These are phyloP conservation scores for Termitomyces sp. DNA, from an alignment of 768 basidiomycete species.

Conservation along the genomic window DNA sequence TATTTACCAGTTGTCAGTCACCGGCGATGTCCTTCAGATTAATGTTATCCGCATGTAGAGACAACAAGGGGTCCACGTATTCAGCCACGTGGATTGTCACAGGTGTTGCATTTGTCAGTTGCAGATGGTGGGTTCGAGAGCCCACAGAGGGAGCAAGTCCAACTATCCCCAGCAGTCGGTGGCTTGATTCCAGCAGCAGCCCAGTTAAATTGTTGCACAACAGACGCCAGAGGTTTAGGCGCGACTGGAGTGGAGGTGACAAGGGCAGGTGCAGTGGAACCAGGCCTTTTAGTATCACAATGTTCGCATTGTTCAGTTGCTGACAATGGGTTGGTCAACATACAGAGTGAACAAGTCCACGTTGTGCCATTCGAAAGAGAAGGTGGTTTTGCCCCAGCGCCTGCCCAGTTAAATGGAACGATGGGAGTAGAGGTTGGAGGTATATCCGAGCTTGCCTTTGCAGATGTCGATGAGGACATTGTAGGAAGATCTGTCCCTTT, in stretches of 20 bases:
- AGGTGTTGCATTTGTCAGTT: conserved; percentile 39
- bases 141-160: conserved; percentile 55
- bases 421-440: background rate
- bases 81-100: conserved; percentile 29
- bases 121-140: conserved; percentile 40
- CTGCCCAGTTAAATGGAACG: conserved; percentile 12
- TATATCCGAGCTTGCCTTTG: background rate
- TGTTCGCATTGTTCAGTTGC: conserved; percentile 8
- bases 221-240: conserved; percentile 7
- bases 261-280: conserved; percentile 1
- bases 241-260: background rate
- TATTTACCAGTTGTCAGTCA: background rate
- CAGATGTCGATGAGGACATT: background rate
- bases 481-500: background rate
- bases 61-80: background rate
- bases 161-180: conserved; percentile 30
- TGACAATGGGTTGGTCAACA: conserved; percentile 7
- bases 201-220: conserved; percentile 49
- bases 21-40: background rate
- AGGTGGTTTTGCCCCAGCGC: conserved; percentile 8
- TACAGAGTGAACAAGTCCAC: conserved; percentile 9
- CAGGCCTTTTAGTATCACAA: conserved; percentile 6
- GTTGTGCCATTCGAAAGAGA: background rate
- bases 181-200: conserved; percentile 53
- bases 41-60: background rate